phyloP scores from a whole-genome alignment of 2,329 filamentous ascomycete species.

The Aaosphaeria arxii region DNA sequence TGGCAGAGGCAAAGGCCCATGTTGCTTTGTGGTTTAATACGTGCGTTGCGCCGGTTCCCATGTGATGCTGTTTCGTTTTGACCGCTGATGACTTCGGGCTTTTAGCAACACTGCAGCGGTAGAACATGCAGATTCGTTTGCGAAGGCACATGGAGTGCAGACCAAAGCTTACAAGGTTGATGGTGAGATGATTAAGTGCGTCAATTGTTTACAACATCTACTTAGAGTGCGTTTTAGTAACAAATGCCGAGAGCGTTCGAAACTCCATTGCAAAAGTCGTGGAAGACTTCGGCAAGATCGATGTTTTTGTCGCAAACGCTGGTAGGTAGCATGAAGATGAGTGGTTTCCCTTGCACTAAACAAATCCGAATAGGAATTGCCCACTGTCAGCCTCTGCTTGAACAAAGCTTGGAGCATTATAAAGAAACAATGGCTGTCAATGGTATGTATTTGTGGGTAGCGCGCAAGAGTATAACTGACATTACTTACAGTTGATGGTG shows the following conservation, averaged over 20 bases:
- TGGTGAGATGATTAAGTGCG: slow-evolving; percentile 24
- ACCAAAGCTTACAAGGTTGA: slow-evolving; percentile 64
- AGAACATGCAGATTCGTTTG: slow-evolving; percentile 56
- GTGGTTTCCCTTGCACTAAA: no score
- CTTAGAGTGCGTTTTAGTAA: no score
- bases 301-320: slow-evolving; percentile 66
- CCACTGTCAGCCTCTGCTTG: slow-evolving; percentile 57
- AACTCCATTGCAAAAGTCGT: slow-evolving; percentile 43
- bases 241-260: no score
- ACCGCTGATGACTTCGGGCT: no score
- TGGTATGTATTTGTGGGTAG: not conserved
- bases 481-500: slow-evolving; percentile 55
- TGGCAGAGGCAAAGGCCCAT: slow-evolving; percentile 40
- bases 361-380: slow-evolving; percentile 21
- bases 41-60: no score
- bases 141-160: slow-evolving; percentile 56
- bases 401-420: slow-evolving; percentile 61
- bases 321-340: not conserved
- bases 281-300: slow-evolving; percentile 65
- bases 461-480: no score
- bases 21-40: no score
- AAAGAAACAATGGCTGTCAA: slow-evolving; percentile 64
- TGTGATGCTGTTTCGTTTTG: no score
- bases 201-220: no score
- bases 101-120: not conserved